Evolutionary conservation across 495 filamentous ascomycete genomes (phyloP), one percentile per base, ranked within the genome.

Genomic region (Usnea hakonensis): DNA sequence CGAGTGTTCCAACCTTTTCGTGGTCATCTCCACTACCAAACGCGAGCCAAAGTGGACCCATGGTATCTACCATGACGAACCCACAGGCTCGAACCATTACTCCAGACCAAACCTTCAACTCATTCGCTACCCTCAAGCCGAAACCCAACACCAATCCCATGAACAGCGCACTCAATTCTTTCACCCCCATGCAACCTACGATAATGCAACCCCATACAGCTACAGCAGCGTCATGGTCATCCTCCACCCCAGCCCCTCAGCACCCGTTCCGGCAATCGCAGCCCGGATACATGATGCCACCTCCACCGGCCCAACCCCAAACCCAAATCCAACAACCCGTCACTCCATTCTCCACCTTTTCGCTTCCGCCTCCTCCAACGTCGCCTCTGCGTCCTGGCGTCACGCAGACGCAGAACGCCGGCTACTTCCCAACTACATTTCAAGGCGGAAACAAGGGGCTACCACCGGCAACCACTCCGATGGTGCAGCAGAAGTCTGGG

Each of bases 401-500:
- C n/a, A 58, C 48, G 67, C 50, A 63, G 64, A 32, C 64, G 65
- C 58, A 65, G 53, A 64, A 69, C 59, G 41, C 62, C 58, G 40
- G 65, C 61, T 26, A 65, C 64, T 36, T 60, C 33, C 23, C 60
- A 68, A 32, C 70, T 72, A 57, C n/a, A n/a, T n/a, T 58, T 58
- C 46, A 16, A 30, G 21, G 46, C 57, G 30, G 70, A 66, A 57
- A 57, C n/a, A 44, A 61, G 36, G 66, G 55, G 64, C 33, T 50
- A 46, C 64, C 76, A 75, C 64, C 79, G 21, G 66, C 16, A 13
- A 38, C 55, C 1, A 58, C 65, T 58, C 60, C 46, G 54, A 68
- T 74, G 36, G 74, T 73, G 57, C 73, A 75, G 48, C 76, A 83
- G 63, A 84, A 80, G 67, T 75, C 72, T 32, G 89, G 88, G 10